Base-by-base conservation (phyloP, 2,329 filamentous ascomycete species). In the Sarocladiaceae sp. region DNA sequence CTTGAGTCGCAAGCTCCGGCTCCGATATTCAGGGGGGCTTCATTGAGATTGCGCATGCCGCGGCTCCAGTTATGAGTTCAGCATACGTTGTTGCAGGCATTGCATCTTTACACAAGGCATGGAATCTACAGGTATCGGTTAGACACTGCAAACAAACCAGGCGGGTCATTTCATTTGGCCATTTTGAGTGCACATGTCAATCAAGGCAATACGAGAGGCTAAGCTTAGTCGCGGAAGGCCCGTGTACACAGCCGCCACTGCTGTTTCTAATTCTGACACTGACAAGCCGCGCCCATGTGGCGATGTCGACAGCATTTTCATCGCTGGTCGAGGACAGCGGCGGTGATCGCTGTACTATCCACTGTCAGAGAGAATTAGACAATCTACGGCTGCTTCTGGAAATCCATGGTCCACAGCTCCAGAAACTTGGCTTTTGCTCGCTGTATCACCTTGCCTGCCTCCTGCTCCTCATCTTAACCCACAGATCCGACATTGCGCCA, bases 251-350 rank as follows among this genome's bases (percentile, higher is more conserved):
- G 6, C 37, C 21, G 21, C 21, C 37, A 19, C n/a, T n/a, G n/a
- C n/a, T 29, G 37, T 41, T 41, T 41, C 37, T 41, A 41, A 41
- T 27, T 41, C 37, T 41, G 37, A 29, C 37, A 41, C 37, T 41
- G 37, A 41, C 37, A 29, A 41, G 34, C 21, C 34, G 6, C 37
- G n/a, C 15, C 37, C 37, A 41, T 41, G 37, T 41, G 37, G 37
- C 37, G 24, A 41, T 29, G 13, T 12, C 13, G 21, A 4, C 20
- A 12, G 10, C n/a, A n/a, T n/a, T n/a, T n/a, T n/a, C n/a, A n/a
- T n/a, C n/a, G n/a, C n/a, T n/a, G n/a, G n/a, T n/a, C n/a, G 26
- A 7, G 9, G 26, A 7, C 26, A 29, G 26, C 26, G 26, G 9
- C 26, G 13, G 26, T 29, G 9, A 29, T 13, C 26, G 13, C 13